A percentile compares a stretch with the other conserved stretches of the same genome.
phyloP scores from a whole-genome alignment of 805 yeast genomes.

The Lipomyces orientalis region DNA sequence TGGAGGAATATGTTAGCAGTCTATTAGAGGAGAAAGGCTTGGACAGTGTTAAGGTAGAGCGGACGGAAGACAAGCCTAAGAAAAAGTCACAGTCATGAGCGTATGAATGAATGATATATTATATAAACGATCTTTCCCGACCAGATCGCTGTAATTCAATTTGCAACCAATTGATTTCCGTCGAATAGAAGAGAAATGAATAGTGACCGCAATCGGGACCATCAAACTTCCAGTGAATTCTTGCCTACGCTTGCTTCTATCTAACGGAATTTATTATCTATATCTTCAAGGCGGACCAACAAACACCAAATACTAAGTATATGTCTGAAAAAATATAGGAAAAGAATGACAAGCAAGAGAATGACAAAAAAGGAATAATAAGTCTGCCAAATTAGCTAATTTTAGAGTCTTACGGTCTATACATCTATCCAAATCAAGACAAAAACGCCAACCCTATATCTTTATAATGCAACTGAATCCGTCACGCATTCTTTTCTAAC shows the following conservation, averaged over 20 bases:
- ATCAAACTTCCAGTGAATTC: not conserved
- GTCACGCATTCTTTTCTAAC: slow-evolving; percentile 46
- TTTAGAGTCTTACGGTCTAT: not conserved
- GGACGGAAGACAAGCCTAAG: slow-evolving; percentile 79
- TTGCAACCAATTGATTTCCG: not conserved
- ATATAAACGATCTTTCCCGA: not conserved
- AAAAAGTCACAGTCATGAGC: slow-evolving; percentile 52
- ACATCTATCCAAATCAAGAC: not conserved
- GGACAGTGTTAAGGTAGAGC: slow-evolving; percentile 85
- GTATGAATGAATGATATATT: slow-evolving; percentile 27
- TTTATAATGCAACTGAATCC: not conserved
- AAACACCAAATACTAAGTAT: not conserved
- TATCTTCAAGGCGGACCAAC: not conserved
- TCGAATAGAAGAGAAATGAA: not conserved
- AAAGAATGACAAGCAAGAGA: not conserved
- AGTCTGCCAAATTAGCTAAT: too few species aligned
- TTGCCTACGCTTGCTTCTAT: too few species aligned
- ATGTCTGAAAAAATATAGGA: not conserved
- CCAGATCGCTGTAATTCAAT: not conserved
- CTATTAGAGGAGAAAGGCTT: slow-evolving; percentile 82
- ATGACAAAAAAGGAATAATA: not conserved
- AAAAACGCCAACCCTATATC: not conserved
- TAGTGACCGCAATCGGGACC: not conserved
- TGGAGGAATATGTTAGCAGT: slow-evolving; percentile 72
- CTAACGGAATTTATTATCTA: not conserved